Conservation (phyloP, 164 flowering plant genomes). For the Malania oleifera region DNA sequence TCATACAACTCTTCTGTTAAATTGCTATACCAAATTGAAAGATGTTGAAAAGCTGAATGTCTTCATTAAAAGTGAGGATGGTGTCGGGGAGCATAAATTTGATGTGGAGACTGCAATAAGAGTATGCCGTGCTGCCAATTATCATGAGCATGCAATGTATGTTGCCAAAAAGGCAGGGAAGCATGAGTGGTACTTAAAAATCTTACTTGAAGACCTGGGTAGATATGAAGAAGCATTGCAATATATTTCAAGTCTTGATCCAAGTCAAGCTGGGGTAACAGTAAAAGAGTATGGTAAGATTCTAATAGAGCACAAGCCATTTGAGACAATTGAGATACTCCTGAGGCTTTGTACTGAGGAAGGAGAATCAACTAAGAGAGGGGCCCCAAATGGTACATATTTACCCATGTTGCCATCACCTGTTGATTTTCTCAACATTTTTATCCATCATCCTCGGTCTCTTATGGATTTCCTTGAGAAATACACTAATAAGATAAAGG, state of each 20-base stretch:
- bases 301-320: conserved; percentile 88
- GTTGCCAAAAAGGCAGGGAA: conserved; percentile 94
- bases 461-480: conserved; percentile 94
- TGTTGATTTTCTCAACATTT: conserved; percentile 90
- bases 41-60: conserved; percentile 83
- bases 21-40: conserved; percentile 94
- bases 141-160: conserved; percentile 99
- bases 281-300: conserved; percentile 93
- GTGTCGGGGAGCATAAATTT: conserved; percentile 80
- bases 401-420: conserved; percentile 90
- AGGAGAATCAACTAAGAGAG: conserved; percentile 44
- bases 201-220: conserved; percentile 92
- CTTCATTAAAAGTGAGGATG: conserved; percentile 87
- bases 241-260: conserved; percentile 89
- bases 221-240: conserved; percentile 85
- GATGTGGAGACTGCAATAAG: conserved; percentile 98
- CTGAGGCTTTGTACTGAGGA: conserved; percentile 89
- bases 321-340: conserved; percentile 82
- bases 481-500: conserved; percentile 75
- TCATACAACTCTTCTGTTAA: conserved; percentile 90
- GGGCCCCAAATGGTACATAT: conserved; percentile 39
- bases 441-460: conserved; percentile 79
- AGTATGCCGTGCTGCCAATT: conserved; percentile 96
- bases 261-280: conserved; percentile 91
- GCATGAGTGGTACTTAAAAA: conserved; percentile 95